These are phyloP conservation scores for Annulohypoxylon truncatum DNA, from an alignment of 2,329 filamentous ascomycete genomes.

Conservation along the genomic window DNA sequence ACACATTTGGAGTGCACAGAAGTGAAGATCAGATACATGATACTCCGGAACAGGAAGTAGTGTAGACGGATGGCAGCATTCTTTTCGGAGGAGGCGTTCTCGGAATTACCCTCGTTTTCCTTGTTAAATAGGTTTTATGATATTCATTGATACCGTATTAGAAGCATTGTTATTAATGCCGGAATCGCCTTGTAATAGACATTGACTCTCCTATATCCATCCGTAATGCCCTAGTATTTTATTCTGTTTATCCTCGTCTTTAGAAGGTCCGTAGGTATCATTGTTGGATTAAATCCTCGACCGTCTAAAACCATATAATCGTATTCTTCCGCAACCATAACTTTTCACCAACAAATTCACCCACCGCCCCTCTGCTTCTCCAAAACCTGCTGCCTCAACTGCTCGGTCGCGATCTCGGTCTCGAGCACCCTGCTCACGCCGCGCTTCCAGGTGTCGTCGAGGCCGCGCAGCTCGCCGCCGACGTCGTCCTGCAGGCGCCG, in stretches of 20 bases:
- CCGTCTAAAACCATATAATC: background rate
- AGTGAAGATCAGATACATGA: conserved; percentile 31
- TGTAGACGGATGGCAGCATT: conserved; percentile 36
- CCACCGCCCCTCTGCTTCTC: conserved; percentile 60
- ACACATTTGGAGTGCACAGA: conserved; percentile 19
- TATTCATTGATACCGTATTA: conserved; percentile 43
- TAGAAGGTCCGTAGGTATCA: background rate
- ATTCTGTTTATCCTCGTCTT: background rate
- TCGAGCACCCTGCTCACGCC: conserved; percentile 85
- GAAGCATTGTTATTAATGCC: conserved; percentile 21
- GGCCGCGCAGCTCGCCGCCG: conserved; percentile 75
- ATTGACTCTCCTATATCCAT: background rate
- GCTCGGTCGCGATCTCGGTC: conserved; percentile 86
- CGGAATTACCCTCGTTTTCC: conserved; percentile 45
- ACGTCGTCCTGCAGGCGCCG: conserved; percentile 77
- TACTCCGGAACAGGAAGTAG: conserved; percentile 21
- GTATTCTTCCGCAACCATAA: background rate
- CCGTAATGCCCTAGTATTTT: conserved; percentile 29
- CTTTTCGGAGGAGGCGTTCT: conserved; percentile 45
- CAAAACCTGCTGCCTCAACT: conserved; percentile 73
- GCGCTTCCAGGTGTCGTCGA: conserved; percentile 83
- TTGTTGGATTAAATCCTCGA: background rate
- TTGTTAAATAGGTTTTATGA: conserved; percentile 35
- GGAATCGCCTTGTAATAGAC: conserved; percentile 14
- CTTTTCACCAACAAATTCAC: background rate